These are phyloP conservation scores for Rusavskia elegans DNA, from an alignment of 495 filamentous ascomycete species.

Conservation along the genomic window DNA sequence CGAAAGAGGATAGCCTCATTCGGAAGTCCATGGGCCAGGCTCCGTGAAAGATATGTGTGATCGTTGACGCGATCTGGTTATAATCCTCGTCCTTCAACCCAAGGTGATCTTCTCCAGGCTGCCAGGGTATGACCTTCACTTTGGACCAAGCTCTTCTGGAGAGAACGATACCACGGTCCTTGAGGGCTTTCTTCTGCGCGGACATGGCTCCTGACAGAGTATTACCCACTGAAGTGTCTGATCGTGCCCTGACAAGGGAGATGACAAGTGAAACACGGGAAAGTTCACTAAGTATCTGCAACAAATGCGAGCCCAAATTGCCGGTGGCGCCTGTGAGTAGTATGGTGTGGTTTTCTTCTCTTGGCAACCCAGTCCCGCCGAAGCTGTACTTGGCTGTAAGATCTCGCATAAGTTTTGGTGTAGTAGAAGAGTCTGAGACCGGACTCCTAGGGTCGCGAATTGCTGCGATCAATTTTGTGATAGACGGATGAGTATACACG, in stretches of 20 bases:
- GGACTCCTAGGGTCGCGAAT: not conserved
- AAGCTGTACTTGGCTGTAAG: not conserved
- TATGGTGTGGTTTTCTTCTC: constrained; percentile 4
- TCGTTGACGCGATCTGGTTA: not conserved
- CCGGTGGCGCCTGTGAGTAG: constrained; percentile 21
- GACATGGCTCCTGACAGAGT: not conserved
- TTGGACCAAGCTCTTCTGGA: constrained; percentile 6
- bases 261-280: constrained; percentile 7
- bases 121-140: constrained; percentile 5
- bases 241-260: constrained; percentile 12
- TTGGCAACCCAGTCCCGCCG: no score
- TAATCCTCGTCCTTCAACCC: constrained; percentile 4
- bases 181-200: constrained; percentile 4
- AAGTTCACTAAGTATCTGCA: constrained; percentile 6
- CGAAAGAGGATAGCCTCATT: constrained; percentile 15
- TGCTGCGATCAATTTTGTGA: not conserved
- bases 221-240: not conserved
- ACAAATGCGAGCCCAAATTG: constrained; percentile 17
- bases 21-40: constrained; percentile 27
- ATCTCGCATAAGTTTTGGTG: not conserved
- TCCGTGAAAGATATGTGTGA: constrained; percentile 25
- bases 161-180: constrained; percentile 2
- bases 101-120: not conserved
- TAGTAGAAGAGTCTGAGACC: not conserved
- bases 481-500: not conserved